These are phyloP conservation scores for Pseudoscleropodium purum DNA, from an alignment of 225 moss, liverwort and hornwort species.

Conservation along the genomic window DNA sequence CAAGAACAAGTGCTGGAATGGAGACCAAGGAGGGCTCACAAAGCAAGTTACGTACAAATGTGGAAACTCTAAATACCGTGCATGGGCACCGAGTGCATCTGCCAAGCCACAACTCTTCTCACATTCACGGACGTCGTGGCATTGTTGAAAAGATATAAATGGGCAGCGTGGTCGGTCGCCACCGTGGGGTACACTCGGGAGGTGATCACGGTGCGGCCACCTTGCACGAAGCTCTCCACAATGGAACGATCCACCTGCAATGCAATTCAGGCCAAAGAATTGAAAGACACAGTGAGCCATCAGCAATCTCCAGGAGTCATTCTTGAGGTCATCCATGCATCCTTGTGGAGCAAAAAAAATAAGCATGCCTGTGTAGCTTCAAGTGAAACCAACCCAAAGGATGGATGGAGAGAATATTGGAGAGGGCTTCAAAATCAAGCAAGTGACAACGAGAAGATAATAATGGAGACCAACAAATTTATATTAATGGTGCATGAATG, in stretches of 20 bases:
- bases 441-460: neutral
- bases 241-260: constrained; percentile 67
- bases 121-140: constrained; percentile 36
- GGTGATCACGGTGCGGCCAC: constrained; percentile 62
- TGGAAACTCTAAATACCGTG: constrained; percentile 1
- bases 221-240: constrained; percentile 80
- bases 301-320: neutral
- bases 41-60: neutral
- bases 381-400: neutral
- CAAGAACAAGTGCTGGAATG: neutral
- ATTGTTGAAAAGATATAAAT: constrained; percentile 67
- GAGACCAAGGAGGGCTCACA: neutral
- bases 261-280: neutral
- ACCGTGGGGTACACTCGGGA: constrained; percentile 64
- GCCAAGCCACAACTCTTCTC: constrained; percentile 33
- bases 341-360: neutral
- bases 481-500: neutral
- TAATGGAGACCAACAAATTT: neutral
- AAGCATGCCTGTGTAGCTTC: neutral
- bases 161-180: constrained; percentile 22
- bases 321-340: neutral
- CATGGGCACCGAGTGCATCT: constrained; percentile 47
- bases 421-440: neutral
- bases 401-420: neutral
- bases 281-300: neutral